Conservation (phyloP, 75 land plant genomes). For the Selaginella moellendorffii region DNA sequence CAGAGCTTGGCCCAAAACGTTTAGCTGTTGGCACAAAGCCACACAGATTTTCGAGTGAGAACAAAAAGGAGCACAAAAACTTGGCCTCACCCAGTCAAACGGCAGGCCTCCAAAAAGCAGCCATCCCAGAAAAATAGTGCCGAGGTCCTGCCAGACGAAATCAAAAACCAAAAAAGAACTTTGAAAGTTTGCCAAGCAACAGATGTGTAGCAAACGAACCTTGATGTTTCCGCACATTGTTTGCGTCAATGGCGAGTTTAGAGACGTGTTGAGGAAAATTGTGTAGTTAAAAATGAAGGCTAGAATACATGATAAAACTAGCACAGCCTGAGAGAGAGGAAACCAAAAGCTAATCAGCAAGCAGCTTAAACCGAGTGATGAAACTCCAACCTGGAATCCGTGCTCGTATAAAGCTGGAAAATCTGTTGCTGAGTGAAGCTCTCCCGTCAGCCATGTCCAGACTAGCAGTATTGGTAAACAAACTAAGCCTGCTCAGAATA, state of each 20-base stretch:
- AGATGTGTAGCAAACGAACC: constrained; percentile 23
- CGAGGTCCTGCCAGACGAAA: constrained; percentile 51
- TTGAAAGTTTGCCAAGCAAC: neutral
- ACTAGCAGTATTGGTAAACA: constrained; percentile 71
- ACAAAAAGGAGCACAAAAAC: neutral
- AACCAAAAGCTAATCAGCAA: neutral
- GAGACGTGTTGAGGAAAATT: constrained; percentile 87
- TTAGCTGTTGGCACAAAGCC: constrained; percentile 47
- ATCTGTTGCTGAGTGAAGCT: constrained; percentile 45
- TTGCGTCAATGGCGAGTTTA: constrained; percentile 91
- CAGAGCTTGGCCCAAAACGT: constrained; percentile 74
- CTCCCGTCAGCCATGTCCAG: constrained; percentile 79
- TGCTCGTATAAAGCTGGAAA: constrained; percentile 49
- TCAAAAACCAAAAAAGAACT: neutral
- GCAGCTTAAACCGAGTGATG: neutral
- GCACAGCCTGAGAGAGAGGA: constrained; percentile 37
- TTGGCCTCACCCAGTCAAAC: constrained; percentile 60
- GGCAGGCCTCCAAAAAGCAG: constrained; percentile 88
- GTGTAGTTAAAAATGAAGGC: constrained; percentile 89
- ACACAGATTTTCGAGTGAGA: constrained; percentile 4
- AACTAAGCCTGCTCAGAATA: constrained; percentile 39
- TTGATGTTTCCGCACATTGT: constrained; percentile 97
- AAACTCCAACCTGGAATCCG: constrained; percentile 31
- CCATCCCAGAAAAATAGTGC: constrained; percentile 91
- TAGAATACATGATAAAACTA: constrained; percentile 68